These are phyloP conservation scores for Fraxinus dipetala DNA, from an alignment of 305 asterid genomes.

Conservation along the genomic window DNA sequence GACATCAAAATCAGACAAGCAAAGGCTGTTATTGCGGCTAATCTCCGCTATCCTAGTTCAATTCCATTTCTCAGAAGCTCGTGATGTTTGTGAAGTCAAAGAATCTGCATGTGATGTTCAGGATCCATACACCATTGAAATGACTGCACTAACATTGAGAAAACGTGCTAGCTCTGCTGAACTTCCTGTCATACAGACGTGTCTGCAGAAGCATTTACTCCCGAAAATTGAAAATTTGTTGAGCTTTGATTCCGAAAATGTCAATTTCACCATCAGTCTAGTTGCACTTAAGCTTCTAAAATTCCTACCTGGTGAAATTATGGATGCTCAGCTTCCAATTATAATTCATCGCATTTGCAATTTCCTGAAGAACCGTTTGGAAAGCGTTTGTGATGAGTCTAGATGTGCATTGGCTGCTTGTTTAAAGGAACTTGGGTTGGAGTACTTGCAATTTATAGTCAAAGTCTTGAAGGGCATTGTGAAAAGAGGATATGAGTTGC, in stretches of 20 bases:
- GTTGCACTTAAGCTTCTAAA: conserved; percentile 82
- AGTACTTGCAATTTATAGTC: no score
- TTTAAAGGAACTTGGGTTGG: no score
- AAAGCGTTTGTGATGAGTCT: no score
- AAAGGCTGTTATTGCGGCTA: conserved; percentile 62
- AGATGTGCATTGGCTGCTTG: no score
- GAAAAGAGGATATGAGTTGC: no score
- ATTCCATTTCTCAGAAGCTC: conserved; percentile 65
- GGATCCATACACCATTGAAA: conserved; percentile 33
- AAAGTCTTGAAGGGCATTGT: no score
- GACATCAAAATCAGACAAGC: conserved; percentile 64
- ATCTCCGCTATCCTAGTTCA: conserved; percentile 69
- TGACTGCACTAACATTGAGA: conserved; percentile 25
- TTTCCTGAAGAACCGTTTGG: no score
- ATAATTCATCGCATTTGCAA: no score
- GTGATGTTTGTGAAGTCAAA: no score
- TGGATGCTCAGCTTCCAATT: no score
- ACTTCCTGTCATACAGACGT: conserved; percentile 41
- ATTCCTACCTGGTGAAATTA: conserved; percentile 73
- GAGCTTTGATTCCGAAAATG: conserved; percentile 56
- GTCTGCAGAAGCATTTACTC: conserved; percentile 51
- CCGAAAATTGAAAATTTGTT: conserved; percentile 79
- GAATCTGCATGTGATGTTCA: conserved; percentile 39
- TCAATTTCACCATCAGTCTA: conserved; percentile 66
- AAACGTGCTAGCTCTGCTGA: conserved; percentile 28